Evolutionary conservation across 1,139 yeast genomes (phyloP), one percentile per base, ranked within the genome.

Genomic region (Dujonia santamariae): DNA sequence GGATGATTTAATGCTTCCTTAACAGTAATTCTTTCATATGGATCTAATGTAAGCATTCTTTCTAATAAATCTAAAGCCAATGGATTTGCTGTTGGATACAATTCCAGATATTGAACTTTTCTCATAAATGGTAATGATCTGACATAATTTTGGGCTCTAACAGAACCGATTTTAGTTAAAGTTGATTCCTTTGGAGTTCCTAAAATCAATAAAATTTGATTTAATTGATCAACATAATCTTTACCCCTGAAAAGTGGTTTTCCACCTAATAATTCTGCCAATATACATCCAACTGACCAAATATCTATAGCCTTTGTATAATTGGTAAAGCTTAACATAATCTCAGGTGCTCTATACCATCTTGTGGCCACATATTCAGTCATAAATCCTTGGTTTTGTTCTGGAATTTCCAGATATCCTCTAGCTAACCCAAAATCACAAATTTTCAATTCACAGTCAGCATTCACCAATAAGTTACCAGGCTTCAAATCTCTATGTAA

Each of bases 331-430:
- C 94, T 81, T 38, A 92, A 72, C 92, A 92, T 92, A 58, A 92
- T 87, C 56, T 92, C 98, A 0, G 98, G 98, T 1, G 98, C 98
- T 45, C 98, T 69, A 60, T 92, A 92, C 97, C 98, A 92, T 54
- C 97, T 72, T 1, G 98, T 90, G 20, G 98, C 97, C 21, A 92
- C 97, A 56, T 92, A 92, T 56, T 92, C 98, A 0, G 98, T 92
- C 71, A 90, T 66, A 50, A 84, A 88, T 12, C 96, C 96, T 22
- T 88, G 86, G 50, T 92, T 90, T 46, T 81, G 84, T 43, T 82
- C 94, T 0, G 90, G 85, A 47, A 85, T 85, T 42, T 77, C 80
- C 19, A 88, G 79, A 54, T 83, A 90, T n/a, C 97, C 97, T 53
- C 98, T 75, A 2, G 98, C 97, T 37, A 92, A 73, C 7, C 98